Evolutionary conservation across 1,139 yeast species (phyloP).

Genomic region (Suhomyces wounanorum): DNA sequence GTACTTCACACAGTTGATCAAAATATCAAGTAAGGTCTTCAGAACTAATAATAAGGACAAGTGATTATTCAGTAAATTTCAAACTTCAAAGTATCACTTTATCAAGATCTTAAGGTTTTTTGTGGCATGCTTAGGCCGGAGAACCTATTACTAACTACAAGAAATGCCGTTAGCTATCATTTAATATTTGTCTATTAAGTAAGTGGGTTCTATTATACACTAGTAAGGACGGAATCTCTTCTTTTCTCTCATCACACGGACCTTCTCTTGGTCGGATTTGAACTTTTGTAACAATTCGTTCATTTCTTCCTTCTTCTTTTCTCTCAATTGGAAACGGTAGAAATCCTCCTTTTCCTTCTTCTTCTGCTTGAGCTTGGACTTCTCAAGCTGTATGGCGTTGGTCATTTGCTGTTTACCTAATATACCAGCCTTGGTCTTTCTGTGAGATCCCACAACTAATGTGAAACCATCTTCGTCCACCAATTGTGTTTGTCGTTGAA

Average conservation of each 20-base stretch:
- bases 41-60: too few species aligned
- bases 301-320: slow-evolving; percentile 90
- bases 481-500: slow-evolving; percentile 53
- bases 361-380: slow-evolving; percentile 56
- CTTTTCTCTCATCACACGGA: slow-evolving; percentile 74
- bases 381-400: slow-evolving; percentile 44
- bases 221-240: slow-evolving; percentile 84
- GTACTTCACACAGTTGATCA: too few species aligned
- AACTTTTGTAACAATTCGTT: slow-evolving; percentile 80
- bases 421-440: slow-evolving; percentile 74
- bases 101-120: too few species aligned
- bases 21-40: too few species aligned
- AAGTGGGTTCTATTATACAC: not conserved
- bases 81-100: too few species aligned
- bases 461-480: slow-evolving; percentile 96
- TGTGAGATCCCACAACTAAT: slow-evolving; percentile 80
- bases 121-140: too few species aligned
- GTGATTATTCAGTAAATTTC: too few species aligned
- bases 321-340: slow-evolving; percentile 94
- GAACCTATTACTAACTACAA: too few species aligned
- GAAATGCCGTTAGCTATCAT: too few species aligned
- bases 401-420: slow-evolving; percentile 56
- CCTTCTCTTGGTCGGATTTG: slow-evolving; percentile 87
- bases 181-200: not conserved
- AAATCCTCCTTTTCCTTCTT: slow-evolving; percentile 88